These are phyloP conservation scores for Fusarium sp. DNA, from an alignment of 2,329 filamentous ascomycete genomes.

Conservation along the genomic window DNA sequence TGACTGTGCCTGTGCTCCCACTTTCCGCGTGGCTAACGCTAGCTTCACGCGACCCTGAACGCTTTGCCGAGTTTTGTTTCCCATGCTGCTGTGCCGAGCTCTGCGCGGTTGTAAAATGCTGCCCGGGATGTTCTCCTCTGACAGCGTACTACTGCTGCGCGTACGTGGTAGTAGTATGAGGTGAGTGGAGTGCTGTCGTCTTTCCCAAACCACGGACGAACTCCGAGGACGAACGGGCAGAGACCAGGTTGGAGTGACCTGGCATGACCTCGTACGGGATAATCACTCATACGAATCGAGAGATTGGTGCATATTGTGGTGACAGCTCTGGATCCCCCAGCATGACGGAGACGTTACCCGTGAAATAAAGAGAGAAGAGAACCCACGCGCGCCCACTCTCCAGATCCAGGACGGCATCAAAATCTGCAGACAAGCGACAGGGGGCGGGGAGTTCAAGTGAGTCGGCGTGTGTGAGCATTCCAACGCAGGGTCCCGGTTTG, in stretches of 20 bases:
- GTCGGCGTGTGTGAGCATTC: conserved; percentile 14
- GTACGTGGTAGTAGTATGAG: background rate
- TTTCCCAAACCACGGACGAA: conserved; percentile 11
- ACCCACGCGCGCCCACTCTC: conserved; percentile 18
- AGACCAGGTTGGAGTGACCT: conserved; percentile 13
- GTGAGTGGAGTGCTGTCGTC: conserved; percentile 19
- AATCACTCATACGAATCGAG: conserved; percentile 28
- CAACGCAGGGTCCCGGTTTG: conserved; percentile 22
- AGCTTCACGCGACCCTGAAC: conserved; percentile 7
- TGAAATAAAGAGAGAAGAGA: conserved; percentile 26
- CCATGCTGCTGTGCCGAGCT: conserved; percentile 7
- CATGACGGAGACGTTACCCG: conserved; percentile 14
- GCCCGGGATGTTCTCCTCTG: background rate
- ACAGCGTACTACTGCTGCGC: background rate
- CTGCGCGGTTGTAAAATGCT: background rate
- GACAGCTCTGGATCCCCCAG: conserved; percentile 5
- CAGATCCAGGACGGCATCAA: conserved; percentile 11
- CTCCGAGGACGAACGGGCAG: conserved; percentile 8
- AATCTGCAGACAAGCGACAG: conserved; percentile 26
- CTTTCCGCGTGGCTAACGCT: conserved; percentile 15
- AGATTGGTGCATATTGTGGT: conserved; percentile 8
- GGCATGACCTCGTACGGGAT: conserved; percentile 3
- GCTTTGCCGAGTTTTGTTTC: conserved; percentile 17
- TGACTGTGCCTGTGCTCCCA: conserved; percentile 16
- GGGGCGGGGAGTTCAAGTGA: conserved; percentile 35